Evolutionary conservation across 352 stramenopile species (phyloP).

Genomic region (Globisporangium cylindrosporum): DNA sequence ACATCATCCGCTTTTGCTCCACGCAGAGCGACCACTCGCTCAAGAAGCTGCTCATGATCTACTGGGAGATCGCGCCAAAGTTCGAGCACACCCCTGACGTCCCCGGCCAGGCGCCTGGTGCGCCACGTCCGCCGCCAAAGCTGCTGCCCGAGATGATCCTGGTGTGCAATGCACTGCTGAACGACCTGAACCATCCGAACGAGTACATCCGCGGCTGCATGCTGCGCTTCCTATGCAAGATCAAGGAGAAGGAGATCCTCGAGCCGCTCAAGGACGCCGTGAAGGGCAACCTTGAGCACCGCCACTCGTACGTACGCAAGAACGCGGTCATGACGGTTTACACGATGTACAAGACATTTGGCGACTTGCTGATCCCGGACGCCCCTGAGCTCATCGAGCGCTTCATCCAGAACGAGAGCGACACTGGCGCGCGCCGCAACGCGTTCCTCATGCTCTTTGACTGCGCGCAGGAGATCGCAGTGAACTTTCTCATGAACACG

Average conservation of each 20-base stretch:
- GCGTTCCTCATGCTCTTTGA: slow-evolving; percentile 99
- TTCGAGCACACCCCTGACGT: slow-evolving; percentile 83
- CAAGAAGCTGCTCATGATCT: slow-evolving; percentile 99
- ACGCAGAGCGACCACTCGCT: slow-evolving; percentile 99
- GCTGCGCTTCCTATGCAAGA: slow-evolving; percentile 99
- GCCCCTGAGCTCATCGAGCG: slow-evolving; percentile 96
- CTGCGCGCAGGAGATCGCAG: slow-evolving; percentile 95
- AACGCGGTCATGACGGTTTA: slow-evolving; percentile 98
- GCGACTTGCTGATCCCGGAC: slow-evolving; percentile 95
- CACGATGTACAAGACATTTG: slow-evolving; percentile 96
- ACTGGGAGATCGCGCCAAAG: slow-evolving; percentile 99
- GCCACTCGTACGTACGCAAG: slow-evolving; percentile 98
- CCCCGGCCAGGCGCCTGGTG: slow-evolving; percentile 23
- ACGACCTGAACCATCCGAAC: slow-evolving; percentile 99
- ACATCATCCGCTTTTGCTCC: slow-evolving; percentile 99
- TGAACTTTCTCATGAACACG: slow-evolving; percentile 97
- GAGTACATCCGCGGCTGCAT: slow-evolving; percentile 99
- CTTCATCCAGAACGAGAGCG: slow-evolving; percentile 94
- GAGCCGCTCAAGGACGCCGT: slow-evolving; percentile 89
- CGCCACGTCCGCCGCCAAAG: slow-evolving; percentile 75
- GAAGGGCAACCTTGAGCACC: slow-evolving; percentile 97
- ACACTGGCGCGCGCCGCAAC: slow-evolving; percentile 94
- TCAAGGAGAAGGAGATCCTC: slow-evolving; percentile 97
- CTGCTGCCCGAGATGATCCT: slow-evolving; percentile 99
- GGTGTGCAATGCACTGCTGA: slow-evolving; percentile 99